Conservation (phyloP, 441 rosid species). For the Isatis lusitanica region DNA sequence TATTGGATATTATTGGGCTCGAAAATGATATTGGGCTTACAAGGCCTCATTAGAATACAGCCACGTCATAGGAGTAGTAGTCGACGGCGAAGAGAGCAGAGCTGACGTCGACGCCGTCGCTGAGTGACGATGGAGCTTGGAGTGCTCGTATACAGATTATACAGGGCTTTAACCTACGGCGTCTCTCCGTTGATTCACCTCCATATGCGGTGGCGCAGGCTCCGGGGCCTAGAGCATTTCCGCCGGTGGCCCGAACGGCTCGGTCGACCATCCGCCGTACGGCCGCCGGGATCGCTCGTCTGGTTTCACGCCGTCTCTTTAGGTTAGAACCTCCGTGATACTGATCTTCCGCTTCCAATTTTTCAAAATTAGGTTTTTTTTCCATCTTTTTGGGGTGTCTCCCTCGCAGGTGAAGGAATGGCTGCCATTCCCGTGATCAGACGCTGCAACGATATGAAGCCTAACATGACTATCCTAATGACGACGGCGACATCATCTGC, state of each 20-base stretch:
- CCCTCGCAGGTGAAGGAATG: slow-evolving; percentile 81
- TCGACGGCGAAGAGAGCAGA: slow-evolving; percentile 1
- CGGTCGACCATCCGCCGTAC: slow-evolving; percentile 64
- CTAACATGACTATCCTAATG: slow-evolving; percentile 69
- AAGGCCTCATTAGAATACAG: neutral
- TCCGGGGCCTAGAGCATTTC: slow-evolving; percentile 72
- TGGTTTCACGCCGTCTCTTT: slow-evolving; percentile 98
- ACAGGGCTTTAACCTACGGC: slow-evolving; percentile 64
- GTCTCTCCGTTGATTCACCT: slow-evolving; percentile 67
- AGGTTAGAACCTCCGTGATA: slow-evolving; percentile 40
- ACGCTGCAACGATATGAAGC: slow-evolving; percentile 51
- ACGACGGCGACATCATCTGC: slow-evolving; percentile 81
- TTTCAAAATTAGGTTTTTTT: neutral
- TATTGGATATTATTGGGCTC: neutral
- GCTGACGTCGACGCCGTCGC: slow-evolving; percentile 38
- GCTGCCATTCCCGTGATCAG: slow-evolving; percentile 83
- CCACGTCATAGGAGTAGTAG: neutral
- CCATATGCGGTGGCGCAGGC: slow-evolving; percentile 68
- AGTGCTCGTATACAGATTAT: slow-evolving; percentile 51
- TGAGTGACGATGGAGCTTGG: slow-evolving; percentile 39
- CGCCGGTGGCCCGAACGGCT: slow-evolving; percentile 83
- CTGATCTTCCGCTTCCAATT: neutral
- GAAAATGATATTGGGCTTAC: neutral
- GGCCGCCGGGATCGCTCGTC: slow-evolving; percentile 72
- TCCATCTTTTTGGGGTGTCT: neutral